A percentile compares a stretch with the other conserved stretches of the same genome.
Conservation (phyloP, 1,284 basidiomycete species). For the Sphaerobolus stellatus region DNA sequence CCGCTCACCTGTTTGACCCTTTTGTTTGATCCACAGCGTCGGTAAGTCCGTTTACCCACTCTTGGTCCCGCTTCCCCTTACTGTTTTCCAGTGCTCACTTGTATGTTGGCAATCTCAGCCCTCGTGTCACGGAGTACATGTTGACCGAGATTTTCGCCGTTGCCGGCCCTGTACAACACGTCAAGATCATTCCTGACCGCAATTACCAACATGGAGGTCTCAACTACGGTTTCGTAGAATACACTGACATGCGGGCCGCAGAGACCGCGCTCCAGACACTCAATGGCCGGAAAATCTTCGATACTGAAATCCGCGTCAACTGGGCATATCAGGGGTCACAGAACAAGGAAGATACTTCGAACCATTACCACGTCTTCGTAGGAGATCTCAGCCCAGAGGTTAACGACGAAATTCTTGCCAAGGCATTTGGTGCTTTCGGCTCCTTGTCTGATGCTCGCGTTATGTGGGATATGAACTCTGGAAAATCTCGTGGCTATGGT, state of each 20-base stretch:
- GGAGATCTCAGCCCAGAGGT: constrained; percentile 98
- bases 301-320: constrained; percentile 95
- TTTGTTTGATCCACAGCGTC: constrained; percentile 12
- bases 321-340: constrained; percentile 97
- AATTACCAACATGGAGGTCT: constrained; percentile 97
- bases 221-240: constrained; percentile 98
- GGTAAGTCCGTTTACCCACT: constrained; percentile 5
- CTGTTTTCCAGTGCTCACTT: constrained; percentile 72
- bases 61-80: background rate
- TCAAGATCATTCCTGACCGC: constrained; percentile 98
- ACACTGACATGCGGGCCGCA: constrained; percentile 94
- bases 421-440: constrained; percentile 94
- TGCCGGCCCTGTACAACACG: constrained; percentile 91
- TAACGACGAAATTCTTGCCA: constrained; percentile 93
- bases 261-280: constrained; percentile 96
- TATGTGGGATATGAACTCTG: constrained; percentile 99
- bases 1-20: constrained; percentile 5
- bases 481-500: constrained; percentile 93
- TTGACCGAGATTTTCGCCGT: constrained; percentile 96
- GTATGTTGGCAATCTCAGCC: constrained; percentile 95
- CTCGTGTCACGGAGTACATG: constrained; percentile 92
- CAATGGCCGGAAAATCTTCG: constrained; percentile 97
- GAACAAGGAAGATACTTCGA: constrained; percentile 94
- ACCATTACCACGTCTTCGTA: constrained; percentile 97
- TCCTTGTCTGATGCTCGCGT: constrained; percentile 95